These are phyloP conservation scores for Acacia concinna DNA, from an alignment of 331 rosid species.

Conservation along the genomic window DNA sequence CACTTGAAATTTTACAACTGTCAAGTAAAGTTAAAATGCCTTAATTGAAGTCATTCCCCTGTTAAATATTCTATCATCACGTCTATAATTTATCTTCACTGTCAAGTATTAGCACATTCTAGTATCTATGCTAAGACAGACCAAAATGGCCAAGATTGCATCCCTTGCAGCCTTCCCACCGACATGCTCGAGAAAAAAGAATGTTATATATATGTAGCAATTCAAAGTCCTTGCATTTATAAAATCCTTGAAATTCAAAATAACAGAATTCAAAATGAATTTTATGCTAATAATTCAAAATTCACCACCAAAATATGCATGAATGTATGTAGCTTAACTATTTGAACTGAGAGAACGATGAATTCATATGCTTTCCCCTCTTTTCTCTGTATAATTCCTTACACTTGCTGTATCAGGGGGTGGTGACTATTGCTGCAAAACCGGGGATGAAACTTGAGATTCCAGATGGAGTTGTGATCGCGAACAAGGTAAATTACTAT, in stretches of 20 bases:
- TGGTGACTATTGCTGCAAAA: conserved; percentile 55
- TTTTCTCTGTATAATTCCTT: conserved; percentile 14
- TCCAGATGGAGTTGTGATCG: conserved; percentile 59
- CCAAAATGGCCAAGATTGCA: background rate
- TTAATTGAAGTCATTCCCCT: background rate
- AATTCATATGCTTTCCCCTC: conserved; percentile 2
- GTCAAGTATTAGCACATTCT: background rate
- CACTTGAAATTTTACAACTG: background rate
- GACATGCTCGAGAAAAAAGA: background rate
- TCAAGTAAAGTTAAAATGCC: background rate
- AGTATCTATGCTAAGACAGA: background rate
- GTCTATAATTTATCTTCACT: background rate
- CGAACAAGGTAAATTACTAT: conserved; percentile 50
- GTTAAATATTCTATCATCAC: background rate
- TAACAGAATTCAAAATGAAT: background rate
- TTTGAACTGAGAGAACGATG: background rate
- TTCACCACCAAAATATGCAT: background rate
- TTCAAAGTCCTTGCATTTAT: background rate
- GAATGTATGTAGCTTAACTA: background rate
- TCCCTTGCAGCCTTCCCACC: background rate
- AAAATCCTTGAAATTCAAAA: background rate
- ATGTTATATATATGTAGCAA: background rate
- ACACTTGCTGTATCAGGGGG: conserved; percentile 47
- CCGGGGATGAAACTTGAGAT: conserved; percentile 67
- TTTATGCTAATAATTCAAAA: background rate